phyloP scores from a whole-genome alignment of 148 eudicot genomes.

The Vaccinium myrtillus region DNA sequence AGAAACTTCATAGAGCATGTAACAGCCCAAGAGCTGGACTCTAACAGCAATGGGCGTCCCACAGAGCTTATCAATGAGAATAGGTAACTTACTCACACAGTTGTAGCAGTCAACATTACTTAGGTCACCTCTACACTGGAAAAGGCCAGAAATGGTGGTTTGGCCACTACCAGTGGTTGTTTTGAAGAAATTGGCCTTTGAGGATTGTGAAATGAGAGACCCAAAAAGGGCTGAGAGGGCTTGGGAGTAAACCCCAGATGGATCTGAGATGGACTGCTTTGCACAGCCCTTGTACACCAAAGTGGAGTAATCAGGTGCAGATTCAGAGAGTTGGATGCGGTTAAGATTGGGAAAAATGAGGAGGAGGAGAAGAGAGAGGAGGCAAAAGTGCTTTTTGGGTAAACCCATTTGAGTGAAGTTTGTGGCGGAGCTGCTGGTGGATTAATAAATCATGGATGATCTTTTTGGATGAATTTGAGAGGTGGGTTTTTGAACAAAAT shows the following conservation, averaged over 20 bases:
- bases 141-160: slow-evolving; percentile 61
- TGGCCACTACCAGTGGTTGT: slow-evolving; percentile 64
- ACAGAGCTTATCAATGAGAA: slow-evolving; percentile 64
- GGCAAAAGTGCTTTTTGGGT: slow-evolving; percentile 24
- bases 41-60: slow-evolving; percentile 69
- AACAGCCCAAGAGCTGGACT: slow-evolving; percentile 83
- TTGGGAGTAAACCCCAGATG: slow-evolving; percentile 68
- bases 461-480: slow-evolving; percentile 9
- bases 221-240: slow-evolving; percentile 59
- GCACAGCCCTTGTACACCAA: slow-evolving; percentile 92
- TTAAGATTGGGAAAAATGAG: slow-evolving; percentile 19
- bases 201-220: slow-evolving; percentile 60
- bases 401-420: slow-evolving; percentile 29
- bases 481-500: background rate
- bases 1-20: slow-evolving; percentile 64
- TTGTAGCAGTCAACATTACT: slow-evolving; percentile 63
- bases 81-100: slow-evolving; percentile 66
- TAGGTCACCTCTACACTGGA: slow-evolving; percentile 87
- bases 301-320: slow-evolving; percentile 52
- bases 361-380: slow-evolving; percentile 16
- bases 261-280: slow-evolving; percentile 80
- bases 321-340: slow-evolving; percentile 26
- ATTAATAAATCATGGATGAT: background rate
- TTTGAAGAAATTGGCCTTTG: slow-evolving; percentile 71
- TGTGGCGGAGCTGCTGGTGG: background rate